Percentiles rank a stretch among this genome's conserved stretches.
These are phyloP conservation scores for Neonectria ditissima DNA, from an alignment of 2,329 filamentous ascomycete species.

Conservation along the genomic window DNA sequence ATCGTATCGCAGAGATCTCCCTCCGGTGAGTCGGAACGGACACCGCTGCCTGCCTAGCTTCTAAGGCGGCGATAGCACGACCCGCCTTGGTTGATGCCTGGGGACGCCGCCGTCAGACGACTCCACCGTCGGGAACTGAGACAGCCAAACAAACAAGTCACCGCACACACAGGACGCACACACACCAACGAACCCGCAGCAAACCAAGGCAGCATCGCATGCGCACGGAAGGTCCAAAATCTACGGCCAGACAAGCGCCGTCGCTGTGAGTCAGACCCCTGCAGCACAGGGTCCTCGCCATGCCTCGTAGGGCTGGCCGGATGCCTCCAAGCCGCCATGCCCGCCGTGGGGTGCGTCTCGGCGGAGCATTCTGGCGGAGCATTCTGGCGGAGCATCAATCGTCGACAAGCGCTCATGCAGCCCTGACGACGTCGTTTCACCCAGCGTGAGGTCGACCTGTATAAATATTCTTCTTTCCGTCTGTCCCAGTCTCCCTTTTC, in stretches of 20 bases:
- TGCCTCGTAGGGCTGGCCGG: constrained; percentile 4
- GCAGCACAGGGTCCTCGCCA: background rate
- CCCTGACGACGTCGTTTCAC: no score
- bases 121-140: background rate
- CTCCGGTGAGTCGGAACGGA: background rate
- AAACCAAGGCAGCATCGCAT: background rate
- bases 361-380: background rate
- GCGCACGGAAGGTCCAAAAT: background rate
- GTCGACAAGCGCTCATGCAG: background rate
- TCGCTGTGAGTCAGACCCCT: constrained; percentile 1
- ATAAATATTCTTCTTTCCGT: background rate
- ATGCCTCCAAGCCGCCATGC: background rate
- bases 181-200: background rate
- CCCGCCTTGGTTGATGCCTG: background rate
- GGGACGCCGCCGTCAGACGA: background rate
- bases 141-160: background rate
- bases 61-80: background rate
- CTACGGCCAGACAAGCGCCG: background rate
- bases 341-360: background rate
- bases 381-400: background rate
- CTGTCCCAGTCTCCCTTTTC: background rate
- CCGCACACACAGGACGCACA: background rate
- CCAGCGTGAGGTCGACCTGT: background rate
- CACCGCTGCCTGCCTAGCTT: background rate
- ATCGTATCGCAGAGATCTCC: background rate